A percentile compares a stretch with the other conserved stretches of the same genome.
Evolutionary conservation across 2,329 filamentous ascomycete genomes (phyloP).

Genomic region (Chaetoscypha palmicola): DNA sequence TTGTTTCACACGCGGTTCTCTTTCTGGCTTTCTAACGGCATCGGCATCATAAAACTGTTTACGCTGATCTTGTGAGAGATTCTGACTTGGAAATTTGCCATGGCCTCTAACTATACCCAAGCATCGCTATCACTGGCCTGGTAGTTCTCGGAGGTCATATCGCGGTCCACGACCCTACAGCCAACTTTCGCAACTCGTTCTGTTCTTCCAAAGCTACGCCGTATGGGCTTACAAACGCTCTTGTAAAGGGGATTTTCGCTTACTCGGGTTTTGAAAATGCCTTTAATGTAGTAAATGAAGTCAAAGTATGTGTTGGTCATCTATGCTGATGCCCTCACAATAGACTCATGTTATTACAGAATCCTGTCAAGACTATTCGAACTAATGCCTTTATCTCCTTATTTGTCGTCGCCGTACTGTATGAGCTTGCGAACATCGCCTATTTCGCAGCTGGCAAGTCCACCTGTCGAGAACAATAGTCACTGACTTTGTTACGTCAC

Average conservation of each 20-base stretch:
- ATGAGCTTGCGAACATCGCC: constrained; percentile 53
- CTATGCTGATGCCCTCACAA: background rate
- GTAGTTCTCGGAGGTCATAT: constrained; percentile 54
- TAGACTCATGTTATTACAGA: constrained; percentile 29
- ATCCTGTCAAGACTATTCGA: constrained; percentile 49
- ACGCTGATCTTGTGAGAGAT: constrained; percentile 49
- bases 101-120: constrained; percentile 8
- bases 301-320: constrained; percentile 35
- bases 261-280: constrained; percentile 52
- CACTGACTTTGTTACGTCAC: too few species aligned
- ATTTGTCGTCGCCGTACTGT: constrained; percentile 45
- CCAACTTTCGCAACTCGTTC: constrained; percentile 51
- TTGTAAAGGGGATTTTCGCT: constrained; percentile 53
- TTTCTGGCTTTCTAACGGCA: constrained; percentile 46
- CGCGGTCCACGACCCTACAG: constrained; percentile 41
- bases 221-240: constrained; percentile 47
- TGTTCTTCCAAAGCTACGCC: constrained; percentile 40
- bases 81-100: background rate
- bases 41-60: constrained; percentile 52
- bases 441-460: constrained; percentile 49
- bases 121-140: constrained; percentile 51
- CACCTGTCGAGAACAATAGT: too few species aligned
- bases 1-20: constrained; percentile 52
- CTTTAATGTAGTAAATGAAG: constrained; percentile 56
- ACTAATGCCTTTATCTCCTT: constrained; percentile 44